These are phyloP conservation scores for Bruguiera parviflora DNA, from an alignment of 345 rosid species.

Conservation along the genomic window DNA sequence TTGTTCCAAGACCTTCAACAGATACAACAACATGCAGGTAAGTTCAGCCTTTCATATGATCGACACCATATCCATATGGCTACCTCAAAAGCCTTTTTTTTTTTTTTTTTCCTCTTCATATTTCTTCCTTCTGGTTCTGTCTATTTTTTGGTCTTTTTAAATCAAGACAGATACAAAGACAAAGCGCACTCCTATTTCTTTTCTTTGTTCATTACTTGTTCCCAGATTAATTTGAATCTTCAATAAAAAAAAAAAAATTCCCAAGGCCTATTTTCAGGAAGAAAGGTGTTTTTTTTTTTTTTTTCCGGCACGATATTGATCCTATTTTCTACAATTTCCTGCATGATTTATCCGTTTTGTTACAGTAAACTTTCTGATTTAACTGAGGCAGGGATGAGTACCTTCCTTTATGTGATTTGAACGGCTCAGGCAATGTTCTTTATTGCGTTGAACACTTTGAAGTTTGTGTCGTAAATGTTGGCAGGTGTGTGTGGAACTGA, in stretches of 20 bases:
- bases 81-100: not conserved
- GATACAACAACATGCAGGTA: conserved; percentile 99
- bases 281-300: no score
- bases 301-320: no score
- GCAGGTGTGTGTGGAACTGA: conserved; percentile 27
- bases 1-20: conserved; percentile 90
- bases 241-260: no score
- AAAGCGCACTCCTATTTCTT: no score
- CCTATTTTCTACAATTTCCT: not conserved
- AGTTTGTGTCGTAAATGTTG: conserved; percentile 47
- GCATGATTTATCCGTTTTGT: conserved; percentile 34
- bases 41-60: not conserved
- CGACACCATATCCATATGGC: not conserved
- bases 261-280: no score
- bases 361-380: conserved; percentile 25
- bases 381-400: conserved; percentile 51
- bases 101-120: not conserved
- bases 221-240: conserved; percentile 11
- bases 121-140: not conserved
- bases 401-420: conserved; percentile 49
- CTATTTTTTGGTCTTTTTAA: not conserved
- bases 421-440: conserved; percentile 70
- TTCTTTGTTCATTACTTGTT: not conserved
- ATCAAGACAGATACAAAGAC: not conserved
- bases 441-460: conserved; percentile 53